phyloP scores from a whole-genome alignment of 1,139 yeast species.

The Debaryomyces udenii region DNA sequence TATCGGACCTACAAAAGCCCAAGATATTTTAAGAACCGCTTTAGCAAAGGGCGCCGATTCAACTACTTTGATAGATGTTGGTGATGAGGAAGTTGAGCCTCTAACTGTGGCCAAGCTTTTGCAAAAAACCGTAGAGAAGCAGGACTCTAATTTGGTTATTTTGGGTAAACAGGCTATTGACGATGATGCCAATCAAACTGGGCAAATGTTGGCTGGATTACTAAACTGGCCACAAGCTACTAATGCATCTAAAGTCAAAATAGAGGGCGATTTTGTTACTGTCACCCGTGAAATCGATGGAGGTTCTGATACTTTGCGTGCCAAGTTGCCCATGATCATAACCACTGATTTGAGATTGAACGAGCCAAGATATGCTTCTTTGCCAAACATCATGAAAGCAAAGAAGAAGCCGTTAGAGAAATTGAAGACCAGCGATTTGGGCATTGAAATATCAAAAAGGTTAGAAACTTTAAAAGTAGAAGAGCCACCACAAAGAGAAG shows the following conservation, averaged over 20 bases:
- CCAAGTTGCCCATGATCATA: slow-evolving; percentile 80
- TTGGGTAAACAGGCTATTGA: slow-evolving; percentile 97
- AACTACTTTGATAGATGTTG: slow-evolving; percentile 80
- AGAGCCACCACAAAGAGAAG: slow-evolving; percentile 82
- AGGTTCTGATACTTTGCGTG: slow-evolving; percentile 82
- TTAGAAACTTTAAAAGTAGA: slow-evolving; percentile 72
- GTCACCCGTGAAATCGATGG: slow-evolving; percentile 96
- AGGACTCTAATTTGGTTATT: slow-evolving; percentile 74
- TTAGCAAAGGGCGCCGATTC: slow-evolving; percentile 94
- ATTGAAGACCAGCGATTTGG: slow-evolving; percentile 69
- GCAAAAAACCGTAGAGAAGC: slow-evolving; percentile 69
- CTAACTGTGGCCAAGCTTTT: slow-evolving; percentile 85
- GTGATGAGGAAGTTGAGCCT: slow-evolving; percentile 80
- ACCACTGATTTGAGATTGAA: slow-evolving; percentile 93
- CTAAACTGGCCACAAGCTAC: slow-evolving; percentile 98
- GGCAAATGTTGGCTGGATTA: slow-evolving; percentile 94
- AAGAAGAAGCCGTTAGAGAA: slow-evolving; percentile 91
- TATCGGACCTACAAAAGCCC: slow-evolving; percentile 85
- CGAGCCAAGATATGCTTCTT: slow-evolving; percentile 90
- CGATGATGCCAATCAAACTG: slow-evolving; percentile 95
- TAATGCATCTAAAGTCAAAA: slow-evolving; percentile 84
- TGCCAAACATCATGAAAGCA: slow-evolving; percentile 97
- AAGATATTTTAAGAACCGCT: slow-evolving; percentile 85
- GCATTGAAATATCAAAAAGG: slow-evolving; percentile 64
- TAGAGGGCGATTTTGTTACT: slow-evolving; percentile 61